Percentiles rank a stretch among this genome's conserved stretches.
phyloP scores from a whole-genome alignment of 768 basidiomycete genomes.

The Suillus ampliporus region DNA sequence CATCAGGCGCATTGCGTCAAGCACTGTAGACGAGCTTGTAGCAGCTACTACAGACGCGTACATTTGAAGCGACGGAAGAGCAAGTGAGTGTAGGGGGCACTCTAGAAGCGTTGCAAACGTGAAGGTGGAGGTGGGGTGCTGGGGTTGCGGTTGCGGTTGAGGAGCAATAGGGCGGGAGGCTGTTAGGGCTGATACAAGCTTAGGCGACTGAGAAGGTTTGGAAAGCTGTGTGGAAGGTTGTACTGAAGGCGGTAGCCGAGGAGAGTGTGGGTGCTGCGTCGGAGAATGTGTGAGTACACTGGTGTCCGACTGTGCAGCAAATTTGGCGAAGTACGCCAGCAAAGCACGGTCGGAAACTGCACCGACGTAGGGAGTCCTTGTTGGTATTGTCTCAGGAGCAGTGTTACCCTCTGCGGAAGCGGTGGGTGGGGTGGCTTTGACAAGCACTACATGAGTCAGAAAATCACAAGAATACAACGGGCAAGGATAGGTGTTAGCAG shows the following conservation, averaged over 20 bases:
- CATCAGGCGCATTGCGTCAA: constrained; percentile 87
- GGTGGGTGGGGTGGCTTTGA: constrained; percentile 52
- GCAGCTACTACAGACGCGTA: constrained; percentile 68
- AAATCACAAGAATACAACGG: not conserved
- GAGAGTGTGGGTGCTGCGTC: not conserved
- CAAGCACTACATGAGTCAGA: constrained; percentile 49
- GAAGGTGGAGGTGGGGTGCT: constrained; percentile 35
- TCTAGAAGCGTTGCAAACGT: constrained; percentile 52
- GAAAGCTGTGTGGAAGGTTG: constrained; percentile 9
- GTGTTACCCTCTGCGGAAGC: not conserved
- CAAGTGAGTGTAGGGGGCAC: constrained; percentile 59
- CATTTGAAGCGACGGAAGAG: constrained; percentile 69
- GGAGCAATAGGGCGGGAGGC: not conserved
- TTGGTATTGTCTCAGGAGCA: not conserved
- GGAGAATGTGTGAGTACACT: not conserved
- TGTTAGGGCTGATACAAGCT: constrained; percentile 1
- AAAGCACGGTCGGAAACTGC: constrained; percentile 78
- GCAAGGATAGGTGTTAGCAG: not conserved
- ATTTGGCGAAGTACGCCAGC: constrained; percentile 70
- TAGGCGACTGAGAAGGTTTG: constrained; percentile 5
- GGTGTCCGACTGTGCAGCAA: constrained; percentile 42
- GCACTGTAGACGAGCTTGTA: constrained; percentile 62
- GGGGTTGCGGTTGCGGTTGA: not conserved
- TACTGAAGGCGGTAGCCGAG: constrained; percentile 7
- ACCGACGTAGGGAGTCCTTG: constrained; percentile 55